A percentile compares a stretch with the other conserved stretches of the same genome.
Conservation (phyloP, 2,329 filamentous ascomycete genomes). For the Xylariaceae sp. region DNA sequence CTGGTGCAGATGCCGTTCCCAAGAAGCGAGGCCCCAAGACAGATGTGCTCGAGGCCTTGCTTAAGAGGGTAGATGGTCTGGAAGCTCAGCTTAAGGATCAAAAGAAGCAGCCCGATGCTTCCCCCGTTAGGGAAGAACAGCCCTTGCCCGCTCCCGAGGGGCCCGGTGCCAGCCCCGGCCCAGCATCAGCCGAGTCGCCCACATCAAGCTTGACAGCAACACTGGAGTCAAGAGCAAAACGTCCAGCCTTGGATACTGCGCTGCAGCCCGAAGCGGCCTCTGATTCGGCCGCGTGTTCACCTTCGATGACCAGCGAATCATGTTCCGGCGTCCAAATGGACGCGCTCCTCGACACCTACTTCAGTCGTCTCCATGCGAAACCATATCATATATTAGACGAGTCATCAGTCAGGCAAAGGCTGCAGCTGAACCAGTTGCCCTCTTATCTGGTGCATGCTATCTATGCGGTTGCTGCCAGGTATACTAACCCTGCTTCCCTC, state of each 20-base stretch:
- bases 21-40: slow-evolving; percentile 89
- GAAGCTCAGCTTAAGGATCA: slow-evolving; percentile 72
- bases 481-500: slow-evolving; percentile 17
- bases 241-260: slow-evolving; percentile 29
- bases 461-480: slow-evolving; percentile 58
- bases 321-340: slow-evolving; percentile 47
- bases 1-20: slow-evolving; percentile 73
- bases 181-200: slow-evolving; percentile 11
- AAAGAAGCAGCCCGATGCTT: slow-evolving; percentile 36
- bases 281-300: slow-evolving; percentile 37
- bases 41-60: slow-evolving; percentile 73
- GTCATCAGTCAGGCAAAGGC: slow-evolving; percentile 60
- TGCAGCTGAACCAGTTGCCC: slow-evolving; percentile 61
- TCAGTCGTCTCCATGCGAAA: slow-evolving; percentile 70
- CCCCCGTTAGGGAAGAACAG: slow-evolving; percentile 29
- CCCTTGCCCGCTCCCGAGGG: slow-evolving; percentile 20
- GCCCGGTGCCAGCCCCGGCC: slow-evolving; percentile 14
- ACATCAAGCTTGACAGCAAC: slow-evolving; percentile 22
- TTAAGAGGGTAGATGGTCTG: slow-evolving; percentile 79
- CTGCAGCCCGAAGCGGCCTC: slow-evolving; percentile 24
- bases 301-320: slow-evolving; percentile 34
- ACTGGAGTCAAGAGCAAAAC: slow-evolving; percentile 34
- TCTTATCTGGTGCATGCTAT: slow-evolving; percentile 47
- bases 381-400: slow-evolving; percentile 79
- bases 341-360: slow-evolving; percentile 68